Evolutionary conservation across 2,329 filamentous ascomycete genomes (phyloP).

Genomic region (Colletotrichum phormii): DNA sequence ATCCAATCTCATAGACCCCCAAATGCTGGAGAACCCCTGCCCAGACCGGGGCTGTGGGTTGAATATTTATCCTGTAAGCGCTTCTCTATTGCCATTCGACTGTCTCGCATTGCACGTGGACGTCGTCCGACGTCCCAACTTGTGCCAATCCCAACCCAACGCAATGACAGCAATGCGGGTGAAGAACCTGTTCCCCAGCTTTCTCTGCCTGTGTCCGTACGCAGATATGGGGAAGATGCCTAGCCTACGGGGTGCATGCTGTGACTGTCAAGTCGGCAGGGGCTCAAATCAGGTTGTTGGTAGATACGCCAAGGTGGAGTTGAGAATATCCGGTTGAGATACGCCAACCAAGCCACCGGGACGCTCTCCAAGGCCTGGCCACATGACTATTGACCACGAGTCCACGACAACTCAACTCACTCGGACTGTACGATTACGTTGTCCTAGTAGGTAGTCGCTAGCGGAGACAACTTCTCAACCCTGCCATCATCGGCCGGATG

Average conservation of each 20-base stretch:
- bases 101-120: conserved; percentile 30
- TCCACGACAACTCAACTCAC: background rate
- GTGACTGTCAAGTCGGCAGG: background rate
- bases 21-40: conserved; percentile 34
- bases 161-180: background rate
- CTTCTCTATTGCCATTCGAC: conserved; percentile 9
- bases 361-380: background rate
- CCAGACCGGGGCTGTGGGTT: conserved; percentile 10
- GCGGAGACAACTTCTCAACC: background rate
- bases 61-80: conserved; percentile 34
- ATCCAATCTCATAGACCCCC: conserved; percentile 19
- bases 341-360: background rate
- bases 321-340: conserved; percentile 28
- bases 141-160: conserved; percentile 8
- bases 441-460: background rate
- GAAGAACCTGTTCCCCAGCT: conserved; percentile 19
- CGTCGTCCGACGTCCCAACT: conserved; percentile 5
- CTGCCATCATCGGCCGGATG: background rate
- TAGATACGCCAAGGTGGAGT: conserved; percentile 2
- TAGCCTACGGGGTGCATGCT: conserved; percentile 10
- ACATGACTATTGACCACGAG: too few relatives aligned
- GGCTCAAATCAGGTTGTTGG: background rate
- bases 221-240: background rate
- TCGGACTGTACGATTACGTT: background rate
- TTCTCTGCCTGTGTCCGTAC: conserved; percentile 6